Conservation (phyloP, 2,329 filamentous ascomycete species). For the Paracorniculantispora psalliotae region DNA sequence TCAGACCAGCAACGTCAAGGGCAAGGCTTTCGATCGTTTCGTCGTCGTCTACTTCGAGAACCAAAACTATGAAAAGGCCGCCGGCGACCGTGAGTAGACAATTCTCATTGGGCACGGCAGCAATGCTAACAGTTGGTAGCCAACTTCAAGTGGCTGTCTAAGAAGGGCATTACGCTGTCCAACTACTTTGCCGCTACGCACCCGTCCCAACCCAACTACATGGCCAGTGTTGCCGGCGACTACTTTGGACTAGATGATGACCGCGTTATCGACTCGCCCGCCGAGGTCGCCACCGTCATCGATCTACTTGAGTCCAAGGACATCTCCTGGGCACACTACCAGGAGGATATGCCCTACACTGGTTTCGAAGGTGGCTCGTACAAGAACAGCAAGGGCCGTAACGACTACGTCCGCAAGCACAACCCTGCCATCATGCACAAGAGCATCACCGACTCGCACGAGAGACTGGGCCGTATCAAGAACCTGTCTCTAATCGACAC, state of each 20-base stretch:
- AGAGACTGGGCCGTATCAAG: slow-evolving; percentile 65
- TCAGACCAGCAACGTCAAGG: slow-evolving; percentile 7
- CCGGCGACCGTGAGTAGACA: slow-evolving; percentile 49
- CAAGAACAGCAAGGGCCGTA: slow-evolving; percentile 59
- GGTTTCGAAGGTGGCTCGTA: slow-evolving; percentile 63
- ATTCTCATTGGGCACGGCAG: no score
- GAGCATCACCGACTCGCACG: slow-evolving; percentile 52
- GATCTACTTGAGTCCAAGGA: slow-evolving; percentile 61
- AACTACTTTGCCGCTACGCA: slow-evolving; percentile 53
- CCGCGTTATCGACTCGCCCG: slow-evolving; percentile 47
- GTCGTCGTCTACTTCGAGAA: slow-evolving; percentile 76
- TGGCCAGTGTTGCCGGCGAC: slow-evolving; percentile 56
- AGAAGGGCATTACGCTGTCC: slow-evolving; percentile 26
- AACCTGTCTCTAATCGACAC: slow-evolving; percentile 49
- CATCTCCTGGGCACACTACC: slow-evolving; percentile 67
- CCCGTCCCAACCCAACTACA: slow-evolving; percentile 65
- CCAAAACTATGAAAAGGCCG: slow-evolving; percentile 61
- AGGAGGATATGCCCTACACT: slow-evolving; percentile 71
- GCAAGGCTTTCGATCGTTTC: slow-evolving; percentile 60
- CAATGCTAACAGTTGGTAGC: slow-evolving; percentile 12
- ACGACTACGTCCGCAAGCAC: slow-evolving; percentile 81
- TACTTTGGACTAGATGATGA: slow-evolving; percentile 61
- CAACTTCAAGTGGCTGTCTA: slow-evolving; percentile 24
- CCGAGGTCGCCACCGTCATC: slow-evolving; percentile 60
- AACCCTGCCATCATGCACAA: slow-evolving; percentile 64